Percentiles rank a stretch among this genome's conserved stretches.
Conservation (phyloP, 495 filamentous ascomycete species). For the Margaritispora aquatica region DNA sequence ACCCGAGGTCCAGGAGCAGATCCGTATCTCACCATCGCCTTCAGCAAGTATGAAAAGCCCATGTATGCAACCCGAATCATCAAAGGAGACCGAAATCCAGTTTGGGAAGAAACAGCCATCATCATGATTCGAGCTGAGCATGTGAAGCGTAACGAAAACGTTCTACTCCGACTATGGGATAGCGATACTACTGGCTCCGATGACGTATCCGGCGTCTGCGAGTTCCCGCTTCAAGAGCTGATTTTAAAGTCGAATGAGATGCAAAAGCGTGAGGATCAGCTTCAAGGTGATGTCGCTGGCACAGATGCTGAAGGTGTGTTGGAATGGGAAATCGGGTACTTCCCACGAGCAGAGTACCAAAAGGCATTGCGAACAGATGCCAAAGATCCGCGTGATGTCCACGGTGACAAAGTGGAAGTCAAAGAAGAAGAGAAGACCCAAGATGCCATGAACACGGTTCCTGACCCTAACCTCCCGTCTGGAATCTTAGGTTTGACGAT, state of each 20-base stretch:
- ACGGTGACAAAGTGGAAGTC: constrained; percentile 6
- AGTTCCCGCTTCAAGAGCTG: constrained; percentile 6
- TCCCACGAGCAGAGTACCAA: constrained; percentile 5
- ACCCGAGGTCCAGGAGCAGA: constrained; percentile 3
- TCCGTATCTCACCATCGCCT: constrained; percentile 10
- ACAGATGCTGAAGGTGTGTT: constrained; percentile 10
- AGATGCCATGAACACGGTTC: constrained; percentile 8
- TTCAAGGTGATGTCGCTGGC: constrained; percentile 10
- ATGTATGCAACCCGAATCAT: constrained; percentile 13
- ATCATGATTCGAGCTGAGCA: constrained; percentile 10
- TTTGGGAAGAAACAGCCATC: constrained; percentile 10
- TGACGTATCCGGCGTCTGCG: constrained; percentile 9
- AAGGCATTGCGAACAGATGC: constrained; percentile 5
- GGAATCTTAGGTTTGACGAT: constrained; percentile 8
- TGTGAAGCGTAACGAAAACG: constrained; percentile 9
- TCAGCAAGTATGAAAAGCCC: constrained; percentile 8
- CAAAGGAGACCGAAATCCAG: constrained; percentile 9
- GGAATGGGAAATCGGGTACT: constrained; percentile 12
- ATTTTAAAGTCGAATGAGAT: constrained; percentile 8
- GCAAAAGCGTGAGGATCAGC: constrained; percentile 7
- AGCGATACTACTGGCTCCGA: constrained; percentile 8
- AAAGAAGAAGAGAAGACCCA: constrained; percentile 3
- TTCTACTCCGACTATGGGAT: constrained; percentile 8
- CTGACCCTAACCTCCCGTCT: constrained; percentile 1
- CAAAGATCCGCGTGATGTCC: constrained; percentile 2